These are phyloP conservation scores for Polytrichum formosum DNA, from an alignment of 225 moss, liverwort and hornwort genomes.

Conservation along the genomic window DNA sequence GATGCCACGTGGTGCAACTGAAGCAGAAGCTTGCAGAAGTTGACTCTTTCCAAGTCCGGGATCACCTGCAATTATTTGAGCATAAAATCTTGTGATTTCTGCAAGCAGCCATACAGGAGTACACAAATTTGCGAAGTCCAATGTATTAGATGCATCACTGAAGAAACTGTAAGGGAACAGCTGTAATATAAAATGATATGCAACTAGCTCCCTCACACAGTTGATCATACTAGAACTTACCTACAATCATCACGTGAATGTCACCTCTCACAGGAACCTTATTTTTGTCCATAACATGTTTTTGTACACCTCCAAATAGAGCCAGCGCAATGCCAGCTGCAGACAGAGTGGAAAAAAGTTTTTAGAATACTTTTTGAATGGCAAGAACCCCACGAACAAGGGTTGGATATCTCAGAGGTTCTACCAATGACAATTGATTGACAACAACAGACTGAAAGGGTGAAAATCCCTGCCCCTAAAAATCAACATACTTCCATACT, in stretches of 20 bases:
- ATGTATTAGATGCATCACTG: conserved; percentile 4
- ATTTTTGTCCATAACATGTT: conserved; percentile 83
- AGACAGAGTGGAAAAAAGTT: conserved; percentile 3
- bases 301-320: conserved; percentile 95
- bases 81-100: background rate
- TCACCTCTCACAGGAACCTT: conserved; percentile 97
- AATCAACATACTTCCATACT: conserved; percentile 11
- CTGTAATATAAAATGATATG: no score
- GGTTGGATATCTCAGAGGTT: no score
- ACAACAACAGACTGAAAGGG: conserved; percentile 1
- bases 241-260: conserved; percentile 89
- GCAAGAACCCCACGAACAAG: background rate
- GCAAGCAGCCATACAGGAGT: background rate
- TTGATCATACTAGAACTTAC: conserved; percentile 27
- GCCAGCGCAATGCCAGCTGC: conserved; percentile 91
- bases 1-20: conserved; percentile 86
- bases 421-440: background rate
- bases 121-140: background rate
- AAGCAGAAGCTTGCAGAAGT: conserved; percentile 85
- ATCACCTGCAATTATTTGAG: conserved; percentile 69
- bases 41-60: conserved; percentile 98
- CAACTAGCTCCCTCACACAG: no score
- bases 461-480: background rate
- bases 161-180: background rate
- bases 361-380: background rate